These are phyloP conservation scores for sunflower (Helianthus annuus) DNA, from an alignment of 129 eudicot species.

Conservation along the genomic window HanXRQr2.0-SUNRISE NC_035440.2:147954595-147955094, in stretches of 20 bases:
- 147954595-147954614: too few species aligned
- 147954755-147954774: background rate
- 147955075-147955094: too few species aligned
- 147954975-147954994: too few species aligned
- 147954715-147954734: conserved; percentile 29
- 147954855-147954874: background rate
- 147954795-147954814: conserved; percentile 7
- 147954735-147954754: conserved; percentile 39
- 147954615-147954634: background rate
- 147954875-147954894: too few species aligned
- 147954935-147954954: too few species aligned
- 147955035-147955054: too few species aligned
- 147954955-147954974: too few species aligned
- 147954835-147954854: conserved; percentile 34
- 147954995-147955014: too few species aligned
- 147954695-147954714: conserved; percentile 12
- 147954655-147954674: conserved; percentile 19
- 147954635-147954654: background rate
- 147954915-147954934: too few species aligned
- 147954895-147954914: too few species aligned
- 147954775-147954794: conserved; percentile 26
- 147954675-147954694: conserved; percentile 10
- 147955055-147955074: too few species aligned
- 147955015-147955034: too few species aligned
- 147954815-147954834: conserved; percentile 40